Base-by-base conservation (phyloP, 2,329 filamentous ascomycete species). In the Claviceps sorghi region DNA sequence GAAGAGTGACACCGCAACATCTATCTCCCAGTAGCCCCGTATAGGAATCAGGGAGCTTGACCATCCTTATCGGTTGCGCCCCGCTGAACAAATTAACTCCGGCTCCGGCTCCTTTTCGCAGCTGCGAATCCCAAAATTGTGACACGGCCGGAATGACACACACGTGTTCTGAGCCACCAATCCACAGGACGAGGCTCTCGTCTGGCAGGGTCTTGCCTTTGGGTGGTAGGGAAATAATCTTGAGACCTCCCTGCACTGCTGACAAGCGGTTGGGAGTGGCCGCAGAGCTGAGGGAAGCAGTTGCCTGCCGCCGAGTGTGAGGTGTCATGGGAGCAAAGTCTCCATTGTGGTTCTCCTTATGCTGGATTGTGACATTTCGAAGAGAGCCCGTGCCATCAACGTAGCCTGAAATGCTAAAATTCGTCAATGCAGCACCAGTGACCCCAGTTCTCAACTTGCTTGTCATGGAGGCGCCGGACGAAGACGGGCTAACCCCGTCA, bases 241-340 rank as follows among this genome's bases (percentile, higher is more conserved):
- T 64, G n/a, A 81, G 69, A 13, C 78, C 76, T 41, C 78, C 78
- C 22, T 66, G 71, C 3, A 80, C 70, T 1, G 72, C 64, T 4
- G 73, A 69, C 2, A 81, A 67, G 3, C 75, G 74, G 56, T 80
- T 77, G 5, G 73, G 67, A 0, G 73, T 72, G 7, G 68, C 63
- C 0, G 64, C 65, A 17, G 72, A 65, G 32, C 69, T 67, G 42
- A 72, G 62, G 1, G 71, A 70, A 11, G 70, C 67, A 4, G 76
- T 67, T 4, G 72, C 76, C 54, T 79, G 76, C 41, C 74, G 73
- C 41, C 79, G 70, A 10, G 77, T 79, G 55, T 80, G 78, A 0
- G 80, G 80, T 1, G 80, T 83, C 78, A 83, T 80, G 10, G 80
- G 80, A 10, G 77, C 77, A 56, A 83, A 82, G 38, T 79, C 79